Evolutionary conservation across 805 yeast species (phyloP).

Genomic region (Candida verbasci): DNA sequence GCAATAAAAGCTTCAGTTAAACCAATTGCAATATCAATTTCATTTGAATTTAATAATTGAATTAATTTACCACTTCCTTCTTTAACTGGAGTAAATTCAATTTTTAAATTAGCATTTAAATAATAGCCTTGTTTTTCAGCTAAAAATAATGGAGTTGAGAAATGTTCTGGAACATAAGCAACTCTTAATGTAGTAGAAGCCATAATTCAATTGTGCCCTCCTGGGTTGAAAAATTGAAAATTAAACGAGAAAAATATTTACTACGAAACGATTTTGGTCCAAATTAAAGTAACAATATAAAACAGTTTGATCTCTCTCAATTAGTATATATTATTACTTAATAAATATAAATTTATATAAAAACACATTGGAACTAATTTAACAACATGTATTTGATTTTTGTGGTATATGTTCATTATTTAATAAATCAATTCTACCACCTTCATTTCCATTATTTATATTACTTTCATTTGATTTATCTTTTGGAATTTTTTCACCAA

Average conservation of each 20-base stretch:
- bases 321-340: too few relatives aligned
- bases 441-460: constrained; percentile 15
- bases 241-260: too few relatives aligned
- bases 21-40: constrained; percentile 80
- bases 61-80: constrained; percentile 89
- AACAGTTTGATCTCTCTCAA: too few relatives aligned
- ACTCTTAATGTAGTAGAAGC: constrained; percentile 39
- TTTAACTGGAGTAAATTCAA: constrained; percentile 65
- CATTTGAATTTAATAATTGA: constrained; percentile 57
- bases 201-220: too few relatives aligned
- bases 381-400: constrained; percentile 4
- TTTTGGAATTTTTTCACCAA: constrained; percentile 79
- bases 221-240: too few relatives aligned
- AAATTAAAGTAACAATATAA: too few relatives aligned
- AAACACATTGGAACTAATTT: too few relatives aligned
- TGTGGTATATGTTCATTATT: constrained; percentile 5
- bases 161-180: constrained; percentile 90
- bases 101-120: constrained; percentile 42
- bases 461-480: constrained; percentile 41
- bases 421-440: constrained; percentile 36
- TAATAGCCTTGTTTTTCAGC: constrained; percentile 61
- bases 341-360: too few relatives aligned
- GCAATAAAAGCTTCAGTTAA: constrained; percentile 88
- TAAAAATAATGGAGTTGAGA: constrained; percentile 78
- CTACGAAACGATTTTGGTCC: too few relatives aligned